Evolutionary conservation across 1,284 basidiomycete species (phyloP).

Genomic region (Rhodotorula sp.): DNA sequence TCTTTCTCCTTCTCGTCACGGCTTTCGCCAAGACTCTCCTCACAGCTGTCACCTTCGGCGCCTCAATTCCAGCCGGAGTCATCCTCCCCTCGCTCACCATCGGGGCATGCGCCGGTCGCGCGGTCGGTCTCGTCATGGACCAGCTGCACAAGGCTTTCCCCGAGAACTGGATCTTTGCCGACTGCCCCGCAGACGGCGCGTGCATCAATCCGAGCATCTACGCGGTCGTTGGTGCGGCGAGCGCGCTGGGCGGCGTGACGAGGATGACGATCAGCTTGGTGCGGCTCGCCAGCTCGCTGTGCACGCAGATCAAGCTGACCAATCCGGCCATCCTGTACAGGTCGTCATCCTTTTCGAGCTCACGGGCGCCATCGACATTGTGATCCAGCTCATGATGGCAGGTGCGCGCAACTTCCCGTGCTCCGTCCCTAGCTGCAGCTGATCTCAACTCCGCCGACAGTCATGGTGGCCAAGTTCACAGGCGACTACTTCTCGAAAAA

Average conservation of each 20-base stretch:
- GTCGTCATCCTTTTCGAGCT: conserved; percentile 98
- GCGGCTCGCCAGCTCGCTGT: conserved; percentile 41
- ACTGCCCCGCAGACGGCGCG: conserved; percentile 64
- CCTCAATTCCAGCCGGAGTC: conserved; percentile 90
- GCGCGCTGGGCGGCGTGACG: conserved; percentile 77
- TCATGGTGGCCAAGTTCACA: conserved; percentile 76
- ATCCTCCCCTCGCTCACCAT: conserved; percentile 96
- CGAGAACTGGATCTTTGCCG: conserved; percentile 63
- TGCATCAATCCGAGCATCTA: conserved; percentile 80
- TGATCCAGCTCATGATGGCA: conserved; percentile 83
- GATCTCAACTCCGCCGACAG: conserved; percentile 56
- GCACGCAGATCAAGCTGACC: no score
- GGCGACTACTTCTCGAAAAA: conserved; percentile 43
- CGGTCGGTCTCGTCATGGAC: conserved; percentile 82
- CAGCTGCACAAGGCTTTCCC: conserved; percentile 72
- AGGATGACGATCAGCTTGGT: conserved; percentile 67
- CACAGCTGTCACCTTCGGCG: conserved; percentile 90
- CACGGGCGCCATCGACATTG: conserved; percentile 90
- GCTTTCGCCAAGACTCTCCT: conserved; percentile 71
- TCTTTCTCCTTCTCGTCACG: conserved; percentile 38
- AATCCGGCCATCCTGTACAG: conserved; percentile 53
- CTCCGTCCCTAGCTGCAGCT: conserved; percentile 58
- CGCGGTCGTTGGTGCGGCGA: conserved; percentile 76
- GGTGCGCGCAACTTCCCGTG: conserved; percentile 69
- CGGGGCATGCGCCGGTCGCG: conserved; percentile 89